Evolutionary conservation across 202 grass and related monocot genomes (phyloP), one percentile per base, ranked within the genome.

Genomic region (Saccharum hybrid): DNA sequence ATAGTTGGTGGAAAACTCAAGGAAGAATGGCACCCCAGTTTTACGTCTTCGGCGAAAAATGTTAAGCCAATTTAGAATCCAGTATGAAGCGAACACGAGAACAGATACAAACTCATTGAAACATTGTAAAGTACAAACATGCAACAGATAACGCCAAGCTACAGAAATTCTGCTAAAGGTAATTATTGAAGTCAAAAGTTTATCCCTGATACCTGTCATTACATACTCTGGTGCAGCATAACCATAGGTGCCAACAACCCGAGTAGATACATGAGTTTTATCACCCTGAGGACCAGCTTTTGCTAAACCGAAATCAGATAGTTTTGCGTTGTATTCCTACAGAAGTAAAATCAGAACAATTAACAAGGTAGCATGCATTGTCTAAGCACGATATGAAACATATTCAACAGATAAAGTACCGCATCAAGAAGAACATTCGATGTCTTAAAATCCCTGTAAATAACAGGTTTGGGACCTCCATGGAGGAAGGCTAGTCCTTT

Each of bases 391-490:
- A 8, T 7, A 72, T n/a, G 37, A 79, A 88, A 79, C 19, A 68
- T 22, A 52, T 65, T 81, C 7, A 56, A 43, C 9, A 86, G 56
- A 65, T 38, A 75, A 21, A 81, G 45, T 91, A 96, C 90, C 73
- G 63, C 70, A 89, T 96, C 90, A 83, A 96, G 88, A 81, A 96
- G 93, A 87, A 96, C 79, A 76, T 96, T 96, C 22, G 93, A 96
- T 26, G 93, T 93, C 89, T 96, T 96, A 84, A 96, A 96, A 90
- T 96, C 93, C 73, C 93, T 91, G 81, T 96, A 96, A 76, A 96
- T 96, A 83, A 96, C 90, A 73, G 90, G 90, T 86, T 91, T 85
- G 39, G 86, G 85, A 72, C 93, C 93, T 85, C 84, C 91, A 72
- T 96, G 93, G 51, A 96, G 93, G 75, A 96, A 96, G 52, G 90